Conservation (phyloP, 805 yeast species). For the Zygoascus flipseniorum region DNA sequence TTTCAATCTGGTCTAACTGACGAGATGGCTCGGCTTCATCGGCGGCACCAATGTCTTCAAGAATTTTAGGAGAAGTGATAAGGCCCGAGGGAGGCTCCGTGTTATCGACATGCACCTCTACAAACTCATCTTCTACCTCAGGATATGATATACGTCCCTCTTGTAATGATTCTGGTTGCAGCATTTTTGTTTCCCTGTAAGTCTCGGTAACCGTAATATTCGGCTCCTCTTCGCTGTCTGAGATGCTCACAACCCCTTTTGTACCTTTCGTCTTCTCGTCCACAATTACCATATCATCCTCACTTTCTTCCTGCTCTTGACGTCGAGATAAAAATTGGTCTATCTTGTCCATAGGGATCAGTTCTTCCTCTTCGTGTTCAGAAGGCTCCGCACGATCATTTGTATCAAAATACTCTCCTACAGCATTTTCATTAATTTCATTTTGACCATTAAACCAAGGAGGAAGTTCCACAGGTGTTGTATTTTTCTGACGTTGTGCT, state of each 20-base stretch:
- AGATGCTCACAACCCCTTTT: not conserved
- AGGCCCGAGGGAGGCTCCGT: not conserved
- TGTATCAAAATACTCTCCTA: constrained; percentile 12
- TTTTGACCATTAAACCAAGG: constrained; percentile 10
- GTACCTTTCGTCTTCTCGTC: constrained; percentile 1
- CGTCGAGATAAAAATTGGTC: not conserved
- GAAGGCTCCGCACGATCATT: constrained; percentile 9
- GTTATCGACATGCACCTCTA: not conserved
- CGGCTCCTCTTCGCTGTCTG: not conserved
- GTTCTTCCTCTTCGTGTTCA: constrained; percentile 3
- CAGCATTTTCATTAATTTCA: not conserved
- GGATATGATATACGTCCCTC: not conserved
- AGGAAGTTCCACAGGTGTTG: constrained; percentile 9
- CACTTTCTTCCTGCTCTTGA: constrained; percentile 5
- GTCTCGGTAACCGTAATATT: not conserved
- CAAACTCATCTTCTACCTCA: not conserved
- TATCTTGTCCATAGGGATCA: constrained; percentile 3
- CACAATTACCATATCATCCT: constrained; percentile 2
- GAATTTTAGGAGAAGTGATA: not conserved
- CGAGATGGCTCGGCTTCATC: constrained; percentile 6
- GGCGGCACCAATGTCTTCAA: not conserved
- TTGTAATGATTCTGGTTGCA: not conserved
- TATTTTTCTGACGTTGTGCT: not conserved
- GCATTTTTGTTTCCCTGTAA: not conserved
- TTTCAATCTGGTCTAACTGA: constrained; percentile 7